Conservation (phyloP, 129 eudicot genomes). For the Artemisia tridentata region DNA sequence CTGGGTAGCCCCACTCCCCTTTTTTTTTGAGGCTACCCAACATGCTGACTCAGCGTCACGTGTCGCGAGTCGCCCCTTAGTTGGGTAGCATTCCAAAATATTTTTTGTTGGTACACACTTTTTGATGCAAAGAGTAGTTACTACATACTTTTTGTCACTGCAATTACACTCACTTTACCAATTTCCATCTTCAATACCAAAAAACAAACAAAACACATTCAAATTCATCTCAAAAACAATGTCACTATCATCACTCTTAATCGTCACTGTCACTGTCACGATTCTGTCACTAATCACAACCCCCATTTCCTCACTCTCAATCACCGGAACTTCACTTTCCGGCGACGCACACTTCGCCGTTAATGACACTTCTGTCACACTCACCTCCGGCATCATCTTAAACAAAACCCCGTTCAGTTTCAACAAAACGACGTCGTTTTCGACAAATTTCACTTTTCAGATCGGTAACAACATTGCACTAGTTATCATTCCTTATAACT, state of each 20-base stretch:
- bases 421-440: conserved; percentile 39
- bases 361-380: conserved; percentile 42
- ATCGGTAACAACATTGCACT: conserved; percentile 57
- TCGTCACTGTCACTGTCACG: conserved; percentile 31
- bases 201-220: background rate
- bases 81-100: too few relatives aligned
- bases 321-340: conserved; percentile 33
- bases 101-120: conserved; percentile 2
- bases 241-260: conserved; percentile 3
- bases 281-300: conserved; percentile 34
- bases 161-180: conserved; percentile 13
- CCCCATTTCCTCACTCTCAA: conserved; percentile 36
- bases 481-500: conserved; percentile 39
- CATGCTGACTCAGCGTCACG: too few relatives aligned
- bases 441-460: conserved; percentile 60
- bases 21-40: too few relatives aligned
- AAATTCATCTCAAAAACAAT: conserved; percentile 20
- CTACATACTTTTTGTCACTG: background rate
- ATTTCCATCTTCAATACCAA: background rate
- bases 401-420: conserved; percentile 42
- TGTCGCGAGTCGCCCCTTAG: too few relatives aligned
- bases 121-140: conserved; percentile 5
- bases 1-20: too few relatives aligned
- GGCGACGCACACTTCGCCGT: conserved; percentile 59
- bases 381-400: conserved; percentile 43